phyloP scores from a whole-genome alignment of 805 yeast species.

The Yarrowia sp. region DNA sequence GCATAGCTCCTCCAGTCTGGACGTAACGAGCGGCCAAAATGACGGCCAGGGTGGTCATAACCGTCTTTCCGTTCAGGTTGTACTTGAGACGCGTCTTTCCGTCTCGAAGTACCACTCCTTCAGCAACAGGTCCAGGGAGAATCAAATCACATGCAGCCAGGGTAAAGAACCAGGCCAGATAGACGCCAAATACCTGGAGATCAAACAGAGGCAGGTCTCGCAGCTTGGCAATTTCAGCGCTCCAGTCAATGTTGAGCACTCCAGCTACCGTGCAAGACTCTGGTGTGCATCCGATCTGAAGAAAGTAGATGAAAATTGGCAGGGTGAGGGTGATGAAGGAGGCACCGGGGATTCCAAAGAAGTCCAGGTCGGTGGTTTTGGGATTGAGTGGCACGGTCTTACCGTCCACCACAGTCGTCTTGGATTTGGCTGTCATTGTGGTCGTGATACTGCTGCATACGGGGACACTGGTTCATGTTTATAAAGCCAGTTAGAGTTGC shows the following conservation, averaged over 20 bases:
- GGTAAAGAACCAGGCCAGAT: constrained; percentile 67
- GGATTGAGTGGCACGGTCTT: constrained; percentile 53
- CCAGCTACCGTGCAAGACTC: constrained; percentile 37
- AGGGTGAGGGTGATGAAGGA: constrained; percentile 60
- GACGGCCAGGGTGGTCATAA: constrained; percentile 45
- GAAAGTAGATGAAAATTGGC: constrained; percentile 58
- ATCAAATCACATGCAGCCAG: constrained; percentile 62
- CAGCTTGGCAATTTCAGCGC: constrained; percentile 31
- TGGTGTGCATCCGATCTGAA: constrained; percentile 64
- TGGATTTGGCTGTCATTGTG: background rate
- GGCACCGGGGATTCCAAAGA: constrained; percentile 77
- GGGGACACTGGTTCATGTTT: background rate
- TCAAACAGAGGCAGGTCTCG: constrained; percentile 48
- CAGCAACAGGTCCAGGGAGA: constrained; percentile 60
- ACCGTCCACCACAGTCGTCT: background rate
- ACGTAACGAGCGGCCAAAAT: constrained; percentile 53
- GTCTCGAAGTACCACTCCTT: constrained; percentile 74
- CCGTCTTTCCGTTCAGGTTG: constrained; percentile 74
- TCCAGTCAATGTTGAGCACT: constrained; percentile 29
- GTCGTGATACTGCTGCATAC: background rate
- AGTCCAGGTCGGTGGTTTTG: constrained; percentile 65
- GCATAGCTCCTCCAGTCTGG: constrained; percentile 54
- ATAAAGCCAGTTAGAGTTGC: constrained; percentile 19
- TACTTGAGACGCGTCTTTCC: constrained; percentile 61
- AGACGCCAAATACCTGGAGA: constrained; percentile 41